Base-by-base conservation (phyloP, 164 flowering plant species). In the Dillenia turbinata region DNA sequence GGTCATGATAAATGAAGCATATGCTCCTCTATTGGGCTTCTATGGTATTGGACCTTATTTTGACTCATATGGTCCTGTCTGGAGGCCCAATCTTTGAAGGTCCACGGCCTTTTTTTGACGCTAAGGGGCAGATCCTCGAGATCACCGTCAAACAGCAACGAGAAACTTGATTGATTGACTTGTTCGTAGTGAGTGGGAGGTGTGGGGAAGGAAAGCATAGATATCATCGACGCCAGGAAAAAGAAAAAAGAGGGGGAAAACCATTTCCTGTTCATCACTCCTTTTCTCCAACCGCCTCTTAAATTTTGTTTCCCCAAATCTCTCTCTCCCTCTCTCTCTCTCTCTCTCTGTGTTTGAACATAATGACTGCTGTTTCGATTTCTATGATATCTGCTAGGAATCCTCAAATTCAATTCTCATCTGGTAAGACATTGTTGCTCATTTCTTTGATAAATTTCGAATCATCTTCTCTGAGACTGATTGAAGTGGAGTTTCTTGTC, bases 351-450 rank as follows among this genome's bases (percentile, higher is more conserved):
- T 0, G 6, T 33, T 33, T 33, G 40, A 33, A 22, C 0, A 60
- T 63, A 26, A 71, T 71, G 74, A 16, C 78, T 48, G 63, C 73
- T 44, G 47, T 79, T n/a, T 64, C 83, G 9, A 72, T 44, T 51
- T 71, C 87, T 12, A 50, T 83, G 65, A 50, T 70, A 57, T 22
- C 61, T 43, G 22, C 72, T 9, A 67, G 12, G 24, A 73, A 51
- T 45, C 72, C 75, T 57, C 55, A 47, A 22, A 17, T 68, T 67
- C 77, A 68, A 0, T 61, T 60, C 8, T 68, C 69, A 6, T 65
- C 69, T 5, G 78, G 82, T 82, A 71, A 62, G 44, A 9, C 43
- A 6, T 24, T 24, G 33, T 17, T 10, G 0, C 43, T 65, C 0
- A 8, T 12, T 8, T 44, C 40, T 14, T 2, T 40, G 50, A 12